These are phyloP conservation scores for Hirschfeldia incana DNA, from an alignment of 345 rosid species.

Conservation along the genomic window DNA sequence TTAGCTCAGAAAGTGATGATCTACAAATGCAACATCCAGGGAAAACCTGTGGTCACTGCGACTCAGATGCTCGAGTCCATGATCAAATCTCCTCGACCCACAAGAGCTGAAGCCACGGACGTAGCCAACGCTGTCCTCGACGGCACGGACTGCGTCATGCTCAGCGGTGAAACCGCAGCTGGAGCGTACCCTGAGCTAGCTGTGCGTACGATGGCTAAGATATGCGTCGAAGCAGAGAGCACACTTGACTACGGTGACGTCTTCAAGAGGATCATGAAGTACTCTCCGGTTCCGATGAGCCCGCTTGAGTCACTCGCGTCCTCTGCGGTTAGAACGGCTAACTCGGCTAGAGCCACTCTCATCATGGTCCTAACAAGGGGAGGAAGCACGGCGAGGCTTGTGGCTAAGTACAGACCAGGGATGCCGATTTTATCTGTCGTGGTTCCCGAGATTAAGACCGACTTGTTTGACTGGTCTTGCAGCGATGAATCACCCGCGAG, in stretches of 20 bases:
- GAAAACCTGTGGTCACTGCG: slow-evolving; percentile 89
- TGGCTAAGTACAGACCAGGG: slow-evolving; percentile 95
- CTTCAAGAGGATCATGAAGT: slow-evolving; percentile 78
- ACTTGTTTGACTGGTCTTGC: slow-evolving; percentile 91
- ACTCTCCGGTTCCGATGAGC: slow-evolving; percentile 94
- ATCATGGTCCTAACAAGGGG: slow-evolving; percentile 91
- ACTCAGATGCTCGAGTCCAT: slow-evolving; percentile 96
- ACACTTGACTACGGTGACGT: slow-evolving; percentile 79
- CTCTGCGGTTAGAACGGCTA: slow-evolving; percentile 90
- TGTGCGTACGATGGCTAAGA: slow-evolving; percentile 86
- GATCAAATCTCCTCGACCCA: slow-evolving; percentile 97
- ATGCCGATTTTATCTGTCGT: slow-evolving; percentile 85
- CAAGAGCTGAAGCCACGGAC: slow-evolving; percentile 97
- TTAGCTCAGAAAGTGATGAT: slow-evolving; percentile 97
- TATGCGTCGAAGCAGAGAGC: slow-evolving; percentile 92
- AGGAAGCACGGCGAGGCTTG: slow-evolving; percentile 92
- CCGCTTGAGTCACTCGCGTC: slow-evolving; percentile 91
- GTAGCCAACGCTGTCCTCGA: slow-evolving; percentile 97
- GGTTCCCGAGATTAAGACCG: slow-evolving; percentile 86
- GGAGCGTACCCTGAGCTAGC: slow-evolving; percentile 97
- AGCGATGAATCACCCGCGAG: slow-evolving; percentile 88
- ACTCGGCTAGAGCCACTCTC: slow-evolving; percentile 74
- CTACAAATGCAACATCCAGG: slow-evolving; percentile 96
- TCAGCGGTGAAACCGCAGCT: slow-evolving; percentile 97
- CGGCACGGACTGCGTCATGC: slow-evolving; percentile 94